Evolutionary conservation across 2,329 filamentous ascomycete genomes (phyloP).

Genomic region (Calonectria pauciramosa): DNA sequence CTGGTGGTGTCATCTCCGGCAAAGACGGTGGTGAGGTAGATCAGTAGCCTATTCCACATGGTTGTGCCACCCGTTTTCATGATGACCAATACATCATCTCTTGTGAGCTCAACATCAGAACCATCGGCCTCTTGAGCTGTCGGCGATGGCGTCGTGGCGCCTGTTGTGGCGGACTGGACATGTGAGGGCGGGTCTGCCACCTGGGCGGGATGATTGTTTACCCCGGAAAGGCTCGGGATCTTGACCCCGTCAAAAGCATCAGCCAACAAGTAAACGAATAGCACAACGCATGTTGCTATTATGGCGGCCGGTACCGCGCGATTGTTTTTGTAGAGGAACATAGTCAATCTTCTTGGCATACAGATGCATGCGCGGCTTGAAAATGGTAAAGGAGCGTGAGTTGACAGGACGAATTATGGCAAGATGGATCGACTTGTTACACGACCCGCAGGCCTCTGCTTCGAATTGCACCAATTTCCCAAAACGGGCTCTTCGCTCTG

Average conservation of each 20-base stretch:
- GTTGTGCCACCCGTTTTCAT: conserved; percentile 45
- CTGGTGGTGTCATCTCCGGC: conserved; percentile 25
- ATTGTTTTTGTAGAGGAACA: conserved; percentile 43
- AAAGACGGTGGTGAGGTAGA: conserved; percentile 39
- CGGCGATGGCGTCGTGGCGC: neutral
- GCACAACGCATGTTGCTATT: conserved; percentile 34
- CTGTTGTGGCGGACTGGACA: neutral
- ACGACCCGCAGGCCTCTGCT: neutral
- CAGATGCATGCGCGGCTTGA: neutral
- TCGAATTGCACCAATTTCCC: neutral
- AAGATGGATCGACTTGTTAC: neutral
- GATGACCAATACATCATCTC: conserved; percentile 42
- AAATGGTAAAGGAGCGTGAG: neutral
- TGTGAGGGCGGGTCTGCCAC: neutral
- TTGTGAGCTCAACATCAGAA: neutral
- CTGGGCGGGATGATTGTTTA: neutral
- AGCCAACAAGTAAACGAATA: conserved; percentile 34
- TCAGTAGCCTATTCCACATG: conserved; percentile 43
- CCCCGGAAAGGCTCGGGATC: neutral
- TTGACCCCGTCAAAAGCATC: neutral
- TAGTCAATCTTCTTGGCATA: neutral
- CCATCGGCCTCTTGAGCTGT: neutral
- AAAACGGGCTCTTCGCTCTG: neutral
- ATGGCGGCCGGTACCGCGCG: conserved; percentile 40
- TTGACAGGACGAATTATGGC: neutral